Percentiles rank a stretch among this genome's conserved stretches.
phyloP scores from a whole-genome alignment of 257 asterid genomes.

The Galeopsis tetrahit region DNA sequence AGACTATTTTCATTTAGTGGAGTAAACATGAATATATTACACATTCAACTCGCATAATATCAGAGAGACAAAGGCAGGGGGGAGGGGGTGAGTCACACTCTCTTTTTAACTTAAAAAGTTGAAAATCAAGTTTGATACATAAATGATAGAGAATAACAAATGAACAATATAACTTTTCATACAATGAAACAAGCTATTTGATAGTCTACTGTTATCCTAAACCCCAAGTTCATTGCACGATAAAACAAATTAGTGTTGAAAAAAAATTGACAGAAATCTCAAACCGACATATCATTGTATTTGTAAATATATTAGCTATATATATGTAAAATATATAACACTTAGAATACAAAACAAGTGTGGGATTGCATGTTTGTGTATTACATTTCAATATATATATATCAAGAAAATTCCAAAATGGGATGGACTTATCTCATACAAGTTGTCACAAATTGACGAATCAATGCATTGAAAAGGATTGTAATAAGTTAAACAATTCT shows the following conservation, averaged over 20 bases:
- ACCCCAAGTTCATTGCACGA: not conserved
- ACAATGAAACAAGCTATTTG: not conserved
- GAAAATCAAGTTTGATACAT: constrained; percentile 1
- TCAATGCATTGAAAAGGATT: not conserved
- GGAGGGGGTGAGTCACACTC: too few relatives aligned
- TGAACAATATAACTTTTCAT: not conserved
- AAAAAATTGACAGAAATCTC: too few relatives aligned
- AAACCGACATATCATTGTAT: too few relatives aligned
- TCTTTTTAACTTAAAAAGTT: not conserved
- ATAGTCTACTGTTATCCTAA: not conserved
- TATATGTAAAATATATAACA: not conserved
- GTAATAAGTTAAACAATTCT: not conserved
- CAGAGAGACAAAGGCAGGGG: too few relatives aligned
- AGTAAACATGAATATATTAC: not conserved
- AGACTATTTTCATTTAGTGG: not conserved
- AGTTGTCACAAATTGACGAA: not conserved
- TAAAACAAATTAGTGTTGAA: too few relatives aligned
- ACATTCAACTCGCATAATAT: not conserved
- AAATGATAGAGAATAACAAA: not conserved
- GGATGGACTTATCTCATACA: constrained; percentile 19
- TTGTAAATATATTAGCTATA: not conserved
- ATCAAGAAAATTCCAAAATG: not conserved
- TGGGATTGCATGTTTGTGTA: not conserved
- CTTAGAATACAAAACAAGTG: not conserved
- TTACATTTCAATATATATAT: not conserved